Base-by-base conservation (phyloP, 345 rosid genomes). In the Sonneratia alba region DNA sequence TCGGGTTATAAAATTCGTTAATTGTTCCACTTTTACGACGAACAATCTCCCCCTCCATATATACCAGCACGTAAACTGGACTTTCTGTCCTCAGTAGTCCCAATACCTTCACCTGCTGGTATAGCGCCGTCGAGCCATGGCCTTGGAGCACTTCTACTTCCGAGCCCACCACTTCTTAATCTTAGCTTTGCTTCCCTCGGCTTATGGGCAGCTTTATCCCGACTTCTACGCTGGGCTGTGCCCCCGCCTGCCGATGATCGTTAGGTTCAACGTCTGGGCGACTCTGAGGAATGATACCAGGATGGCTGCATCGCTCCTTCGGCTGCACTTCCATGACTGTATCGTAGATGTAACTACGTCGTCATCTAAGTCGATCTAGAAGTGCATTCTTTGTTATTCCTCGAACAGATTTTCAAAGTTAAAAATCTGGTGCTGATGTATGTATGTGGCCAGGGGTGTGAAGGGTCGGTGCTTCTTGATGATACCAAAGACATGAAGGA, bases 221-320 rank as follows among this genome's bases (percentile, higher is more conserved):
- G 74, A 78, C 32, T 92, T 79, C 65, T 92, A 92, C 45, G 90
- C 77, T 13, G 27, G 73, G 36, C 82, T 88, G 6, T 93, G 98
- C 79, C 98, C 98, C 36, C 78, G 70, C 71, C 82, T 91, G 85
- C 69, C 61, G 62, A 85, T 71, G 88, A 89, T 91, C 48, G 93
- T 91, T 38, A 78, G 63, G 68, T 74, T 78, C 53, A 89, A 89
- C 24, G 96, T 93, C 73, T 72, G 80, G 87, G 75, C 72, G n/a
- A 97, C 96, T 78, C 73, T 83, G 49, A 75, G 42, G 78, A 85
- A 81, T 59, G 98, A 93, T 37, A 63, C 82, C 57, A 83, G 98
- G 79, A 86, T 93, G 12, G 91, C 91, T 61, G 98, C 98, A 0
- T 93, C 97, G 49, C 92, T 93, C 72, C 98, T 93, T 18, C 88